Evolutionary conservation across 2,329 filamentous ascomycete species (phyloP).

Genomic region (Ophiostoma triangulosporum): DNA sequence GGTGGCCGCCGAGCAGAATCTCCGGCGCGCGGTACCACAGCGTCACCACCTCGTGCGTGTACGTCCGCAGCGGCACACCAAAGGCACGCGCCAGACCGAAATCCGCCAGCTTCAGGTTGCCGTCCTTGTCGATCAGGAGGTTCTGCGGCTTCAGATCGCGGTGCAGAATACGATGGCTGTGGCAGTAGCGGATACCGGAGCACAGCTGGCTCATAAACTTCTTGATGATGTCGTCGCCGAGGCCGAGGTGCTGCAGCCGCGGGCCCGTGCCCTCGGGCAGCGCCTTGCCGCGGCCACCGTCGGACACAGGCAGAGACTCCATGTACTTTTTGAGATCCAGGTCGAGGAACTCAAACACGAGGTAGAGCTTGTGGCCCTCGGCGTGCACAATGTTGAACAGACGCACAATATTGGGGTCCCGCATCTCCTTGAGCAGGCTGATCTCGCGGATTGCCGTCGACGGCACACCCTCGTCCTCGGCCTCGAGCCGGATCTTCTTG

Average conservation of each 20-base stretch:
- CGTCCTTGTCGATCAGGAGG: slow-evolving; percentile 69
- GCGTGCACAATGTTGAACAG: slow-evolving; percentile 82
- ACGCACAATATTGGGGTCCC: slow-evolving; percentile 73
- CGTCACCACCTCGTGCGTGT: slow-evolving; percentile 85
- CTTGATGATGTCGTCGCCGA: slow-evolving; percentile 73
- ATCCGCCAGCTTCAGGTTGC: slow-evolving; percentile 75
- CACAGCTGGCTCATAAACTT: slow-evolving; percentile 83
- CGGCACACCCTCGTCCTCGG: slow-evolving; percentile 81
- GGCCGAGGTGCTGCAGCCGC: slow-evolving; percentile 50
- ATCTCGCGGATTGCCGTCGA: slow-evolving; percentile 87
- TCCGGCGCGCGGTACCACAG: slow-evolving; percentile 82
- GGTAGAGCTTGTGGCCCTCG: slow-evolving; percentile 82
- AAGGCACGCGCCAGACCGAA: slow-evolving; percentile 82
- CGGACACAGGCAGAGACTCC: slow-evolving; percentile 69
- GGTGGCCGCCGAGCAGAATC: slow-evolving; percentile 72
- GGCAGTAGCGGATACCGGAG: slow-evolving; percentile 70
- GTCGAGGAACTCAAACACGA: slow-evolving; percentile 80
- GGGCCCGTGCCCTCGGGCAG: slow-evolving; percentile 59
- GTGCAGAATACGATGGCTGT: slow-evolving; percentile 71
- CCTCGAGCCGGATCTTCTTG: slow-evolving; percentile 86
- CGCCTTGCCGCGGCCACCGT: slow-evolving; percentile 69
- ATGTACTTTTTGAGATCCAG: slow-evolving; percentile 89
- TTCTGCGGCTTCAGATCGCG: slow-evolving; percentile 82
- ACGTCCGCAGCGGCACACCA: slow-evolving; percentile 74
- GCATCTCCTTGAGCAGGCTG: slow-evolving; percentile 83